A percentile compares a stretch with the other conserved stretches of the same genome.
Evolutionary conservation across 1,284 basidiomycete species (phyloP).

Genomic region (Bjerkandera adusta): DNA sequence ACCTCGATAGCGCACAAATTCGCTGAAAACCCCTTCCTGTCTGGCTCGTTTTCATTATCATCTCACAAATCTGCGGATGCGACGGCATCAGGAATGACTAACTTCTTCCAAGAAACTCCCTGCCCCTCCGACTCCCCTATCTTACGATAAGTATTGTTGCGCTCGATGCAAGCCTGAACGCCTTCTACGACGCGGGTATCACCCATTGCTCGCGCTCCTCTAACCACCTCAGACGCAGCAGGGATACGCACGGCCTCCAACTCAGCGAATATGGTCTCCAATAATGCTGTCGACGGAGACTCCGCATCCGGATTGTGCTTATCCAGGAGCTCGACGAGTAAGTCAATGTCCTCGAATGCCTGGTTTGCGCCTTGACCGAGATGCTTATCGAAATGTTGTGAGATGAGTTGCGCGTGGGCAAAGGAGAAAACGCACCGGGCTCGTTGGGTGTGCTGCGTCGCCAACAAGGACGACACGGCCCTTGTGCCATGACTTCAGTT

Average conservation of each 20-base stretch:
- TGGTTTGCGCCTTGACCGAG: conserved; percentile 48
- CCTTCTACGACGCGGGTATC: conserved; percentile 35
- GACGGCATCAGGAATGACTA: too few relatives aligned
- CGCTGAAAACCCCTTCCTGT: too few relatives aligned
- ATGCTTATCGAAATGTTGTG: conserved; percentile 32
- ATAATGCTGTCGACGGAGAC: conserved; percentile 27
- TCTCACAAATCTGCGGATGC: conserved; percentile 23
- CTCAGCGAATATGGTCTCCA: conserved; percentile 30
- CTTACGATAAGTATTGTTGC: conserved; percentile 30
- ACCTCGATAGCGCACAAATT: too few relatives aligned
- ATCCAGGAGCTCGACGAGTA: conserved; percentile 34
- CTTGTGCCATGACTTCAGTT: conserved; percentile 40
- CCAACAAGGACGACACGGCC: conserved; percentile 33
- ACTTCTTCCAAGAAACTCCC: conserved; percentile 15
- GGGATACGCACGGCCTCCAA: conserved; percentile 30
- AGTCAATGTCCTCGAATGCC: conserved; percentile 42
- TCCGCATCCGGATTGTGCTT: conserved; percentile 28
- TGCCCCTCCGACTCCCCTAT: conserved; percentile 22
- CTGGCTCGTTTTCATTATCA: too few relatives aligned
- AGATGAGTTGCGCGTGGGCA: conserved; percentile 14
- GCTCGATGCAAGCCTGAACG: conserved; percentile 30
- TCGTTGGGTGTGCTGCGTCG: conserved; percentile 36
- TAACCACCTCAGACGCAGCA: conserved; percentile 32
- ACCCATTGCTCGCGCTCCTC: conserved; percentile 34
- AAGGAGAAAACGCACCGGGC: conserved; percentile 14